Base-by-base conservation (phyloP, 2,329 filamentous ascomycete species). In the Penicillium sp. region DNA sequence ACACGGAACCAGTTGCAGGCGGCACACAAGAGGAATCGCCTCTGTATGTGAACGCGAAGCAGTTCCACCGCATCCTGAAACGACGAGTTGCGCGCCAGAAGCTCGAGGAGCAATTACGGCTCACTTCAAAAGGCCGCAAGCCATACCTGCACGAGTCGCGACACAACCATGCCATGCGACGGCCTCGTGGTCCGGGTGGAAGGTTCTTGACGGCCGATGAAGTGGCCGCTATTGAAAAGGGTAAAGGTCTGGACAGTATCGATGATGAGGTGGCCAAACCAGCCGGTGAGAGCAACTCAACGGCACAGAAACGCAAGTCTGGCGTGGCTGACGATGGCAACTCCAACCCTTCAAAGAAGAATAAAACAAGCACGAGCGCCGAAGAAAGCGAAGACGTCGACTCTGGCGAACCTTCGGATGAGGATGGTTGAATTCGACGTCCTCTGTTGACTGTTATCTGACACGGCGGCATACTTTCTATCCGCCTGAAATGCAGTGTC, bases 141-240 rank as follows among this genome's bases (percentile, higher is more conserved):
- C 94, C 94, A 3, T 99, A 99, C 68, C 81, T 99, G 30, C 94
- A 99, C 75, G 94, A 99, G 71, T 97, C 93, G 24, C 84, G 94
- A 68, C 94, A 99, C 73, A 97, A 97, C 69, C 94, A 99, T 73
- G 94, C 94, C 9, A 99, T 99, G 94, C 86, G 94, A 57, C 82
- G 94, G 66, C 94, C 94, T 26, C 85, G 94, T 70, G 94, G 94
- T 16, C 94, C 94, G 0, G 94, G 94, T 53, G 94, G 94, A 21
- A 87, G 94, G 23, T 99, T 99, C 80, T 77, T 99, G 71, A 99
- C 94, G 0, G 93, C 94, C 1, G 94, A 97, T 57, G 94, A 99
- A 72, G 92, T 97, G 3, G 91, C 91, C 5, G 87, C 89, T 51
- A 91, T 96, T 79, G 92, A 96, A 68, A 84, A 85, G 64, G 82